A percentile compares a stretch with the other conserved stretches of the same genome.
Conservation (phyloP, 1,284 basidiomycete genomes). For the Thecaphora thlaspeos region DNA sequence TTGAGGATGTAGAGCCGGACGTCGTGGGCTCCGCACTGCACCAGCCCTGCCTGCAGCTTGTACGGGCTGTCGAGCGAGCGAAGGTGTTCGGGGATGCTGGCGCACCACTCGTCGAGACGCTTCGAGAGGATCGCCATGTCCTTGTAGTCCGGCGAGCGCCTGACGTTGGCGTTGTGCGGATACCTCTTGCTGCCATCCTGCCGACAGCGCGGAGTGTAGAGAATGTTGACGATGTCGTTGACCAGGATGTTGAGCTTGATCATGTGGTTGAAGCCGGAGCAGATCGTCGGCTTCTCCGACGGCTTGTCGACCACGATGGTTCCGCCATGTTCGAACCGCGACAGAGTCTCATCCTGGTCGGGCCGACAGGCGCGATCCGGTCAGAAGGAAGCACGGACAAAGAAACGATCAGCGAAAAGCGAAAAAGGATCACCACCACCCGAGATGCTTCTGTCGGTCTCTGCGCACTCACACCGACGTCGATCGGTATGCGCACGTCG, state of each 20-base stretch:
- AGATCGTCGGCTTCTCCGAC: conserved; percentile 24
- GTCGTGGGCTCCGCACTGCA: conserved; percentile 42
- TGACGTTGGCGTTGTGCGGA: conserved; percentile 6
- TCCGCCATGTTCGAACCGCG: conserved; percentile 22
- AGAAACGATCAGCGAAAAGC: too few relatives aligned
- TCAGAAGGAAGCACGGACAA: too few relatives aligned
- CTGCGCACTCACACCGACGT: too few relatives aligned
- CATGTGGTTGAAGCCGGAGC: conserved; percentile 44
- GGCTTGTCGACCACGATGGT: conserved; percentile 8
- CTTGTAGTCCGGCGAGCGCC: conserved; percentile 36
- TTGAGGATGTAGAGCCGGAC: conserved; percentile 51
- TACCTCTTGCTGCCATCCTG: conserved; percentile 14
- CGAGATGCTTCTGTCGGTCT: too few relatives aligned
- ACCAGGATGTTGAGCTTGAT: conserved; percentile 46
- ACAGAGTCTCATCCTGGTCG: conserved; percentile 27
- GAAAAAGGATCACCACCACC: too few relatives aligned
- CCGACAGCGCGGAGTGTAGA: conserved; percentile 36
- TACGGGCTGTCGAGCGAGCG: conserved; percentile 30
- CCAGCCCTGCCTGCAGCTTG: conserved; percentile 34
- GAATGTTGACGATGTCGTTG: conserved; percentile 37
- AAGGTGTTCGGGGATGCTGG: conserved; percentile 32
- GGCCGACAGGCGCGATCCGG: conserved; percentile 8
- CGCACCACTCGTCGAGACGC: conserved; percentile 44
- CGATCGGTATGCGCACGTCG: conserved; percentile 39
- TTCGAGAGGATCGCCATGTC: conserved; percentile 43